These are phyloP conservation scores for Grosmannia serpens DNA, from an alignment of 2,329 filamentous ascomycete genomes.

Conservation along the genomic window DNA sequence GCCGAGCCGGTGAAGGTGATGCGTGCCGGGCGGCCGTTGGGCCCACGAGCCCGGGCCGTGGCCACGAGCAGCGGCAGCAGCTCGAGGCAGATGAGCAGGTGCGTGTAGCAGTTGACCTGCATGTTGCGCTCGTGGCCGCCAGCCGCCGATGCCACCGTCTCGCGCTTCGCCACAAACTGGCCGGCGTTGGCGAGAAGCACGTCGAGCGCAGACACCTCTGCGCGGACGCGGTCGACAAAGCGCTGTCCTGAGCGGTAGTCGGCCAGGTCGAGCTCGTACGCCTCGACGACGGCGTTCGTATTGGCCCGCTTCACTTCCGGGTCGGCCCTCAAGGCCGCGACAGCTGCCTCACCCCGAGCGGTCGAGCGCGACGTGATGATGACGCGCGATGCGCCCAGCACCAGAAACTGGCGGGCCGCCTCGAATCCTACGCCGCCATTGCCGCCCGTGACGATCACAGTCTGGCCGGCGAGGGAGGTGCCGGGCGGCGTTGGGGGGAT, in stretches of 20 bases:
- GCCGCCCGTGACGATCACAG: background rate
- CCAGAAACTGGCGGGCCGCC: background rate
- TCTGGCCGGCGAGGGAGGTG: background rate
- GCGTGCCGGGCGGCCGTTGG: background rate
- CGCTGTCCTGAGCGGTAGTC: background rate
- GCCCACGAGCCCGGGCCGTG: background rate
- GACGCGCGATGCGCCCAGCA: background rate
- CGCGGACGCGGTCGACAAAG: background rate
- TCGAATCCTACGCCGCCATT: background rate
- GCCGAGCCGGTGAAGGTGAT: background rate
- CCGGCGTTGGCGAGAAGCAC: background rate
- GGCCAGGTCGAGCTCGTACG: background rate
- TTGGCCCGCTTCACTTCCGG: background rate
- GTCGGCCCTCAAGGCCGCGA: background rate
- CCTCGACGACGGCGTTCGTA: background rate
- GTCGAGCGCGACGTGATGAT: background rate
- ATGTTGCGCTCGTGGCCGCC: slow-evolving; percentile 1
- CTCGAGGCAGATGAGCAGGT: background rate
- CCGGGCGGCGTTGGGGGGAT: background rate
- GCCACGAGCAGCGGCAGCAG: background rate
- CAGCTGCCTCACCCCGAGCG: background rate
- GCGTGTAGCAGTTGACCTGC: background rate
- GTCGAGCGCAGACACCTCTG: background rate
- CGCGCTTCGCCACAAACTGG: background rate
- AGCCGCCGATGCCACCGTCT: background rate